These are phyloP conservation scores for Pythium sp. DNA, from an alignment of 352 stramenopile species.

Conservation along the genomic window DNA sequence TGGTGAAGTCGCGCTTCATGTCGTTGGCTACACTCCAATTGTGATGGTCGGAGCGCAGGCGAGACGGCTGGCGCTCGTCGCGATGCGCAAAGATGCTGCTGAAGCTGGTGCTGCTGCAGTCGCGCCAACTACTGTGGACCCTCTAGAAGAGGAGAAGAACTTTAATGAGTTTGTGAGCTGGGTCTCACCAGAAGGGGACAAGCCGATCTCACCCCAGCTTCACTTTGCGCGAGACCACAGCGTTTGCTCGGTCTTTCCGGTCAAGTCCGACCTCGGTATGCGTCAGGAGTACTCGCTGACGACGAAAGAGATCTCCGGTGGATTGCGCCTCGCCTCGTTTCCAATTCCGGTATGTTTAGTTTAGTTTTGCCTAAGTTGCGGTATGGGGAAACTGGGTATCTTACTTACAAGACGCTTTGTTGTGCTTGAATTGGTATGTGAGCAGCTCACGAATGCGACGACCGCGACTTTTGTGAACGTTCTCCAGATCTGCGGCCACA, in stretches of 20 bases:
- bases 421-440: conserved; percentile 2
- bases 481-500: conserved; percentile 80
- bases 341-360: conserved; percentile 57
- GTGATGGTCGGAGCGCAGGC: conserved; percentile 80
- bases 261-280: conserved; percentile 50
- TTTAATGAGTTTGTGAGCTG: conserved; percentile 88
- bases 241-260: conserved; percentile 64
- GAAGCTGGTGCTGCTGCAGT: conserved; percentile 19
- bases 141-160: conserved; percentile 67
- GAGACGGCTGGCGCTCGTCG: conserved; percentile 68
- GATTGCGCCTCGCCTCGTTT: conserved; percentile 75
- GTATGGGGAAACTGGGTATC: not conserved
- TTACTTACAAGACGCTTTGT: not conserved
- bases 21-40: conserved; percentile 68
- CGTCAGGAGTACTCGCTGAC: conserved; percentile 77
- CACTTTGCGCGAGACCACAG: conserved; percentile 78
- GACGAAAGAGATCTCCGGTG: conserved; percentile 85
- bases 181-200: conserved; percentile 55
- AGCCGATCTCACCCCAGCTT: conserved; percentile 63
- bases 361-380: not conserved
- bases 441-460: conserved; percentile 59
- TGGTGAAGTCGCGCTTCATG: conserved; percentile 68
- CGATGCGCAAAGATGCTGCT: conserved; percentile 45
- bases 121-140: conserved; percentile 25
- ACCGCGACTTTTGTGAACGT: conserved; percentile 56